Conservation (phyloP, 2,329 filamentous ascomycete species). For the Diaporthe ilicicola region DNA sequence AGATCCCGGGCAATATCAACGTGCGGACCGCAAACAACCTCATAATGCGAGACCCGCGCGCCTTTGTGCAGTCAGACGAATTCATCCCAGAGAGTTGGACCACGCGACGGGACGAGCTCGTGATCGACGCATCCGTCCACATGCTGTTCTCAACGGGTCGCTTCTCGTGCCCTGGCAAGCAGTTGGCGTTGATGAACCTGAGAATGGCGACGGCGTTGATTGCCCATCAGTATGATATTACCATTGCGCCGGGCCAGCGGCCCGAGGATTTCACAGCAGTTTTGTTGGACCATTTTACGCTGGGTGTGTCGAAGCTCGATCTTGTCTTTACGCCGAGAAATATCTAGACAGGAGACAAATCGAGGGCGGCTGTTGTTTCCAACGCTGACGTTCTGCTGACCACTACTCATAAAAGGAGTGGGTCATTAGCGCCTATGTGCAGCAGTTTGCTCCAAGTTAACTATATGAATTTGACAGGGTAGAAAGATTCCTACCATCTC, state of each 20-base stretch:
- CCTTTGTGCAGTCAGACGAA: conserved; percentile 35
- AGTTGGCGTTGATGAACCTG: not conserved
- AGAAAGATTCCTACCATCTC: no score
- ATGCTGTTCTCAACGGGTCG: not conserved
- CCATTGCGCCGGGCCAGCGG: not conserved
- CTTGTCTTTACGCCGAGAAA: not conserved
- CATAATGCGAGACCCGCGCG: conserved; percentile 2
- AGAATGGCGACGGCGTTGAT: not conserved
- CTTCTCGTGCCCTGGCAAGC: not conserved
- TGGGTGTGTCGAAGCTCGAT: conserved; percentile 1
- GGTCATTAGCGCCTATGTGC: no score
- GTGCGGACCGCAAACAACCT: conserved; percentile 6
- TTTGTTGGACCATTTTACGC: not conserved
- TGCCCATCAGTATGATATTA: not conserved
- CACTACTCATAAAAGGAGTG: no score
- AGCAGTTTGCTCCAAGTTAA: no score
- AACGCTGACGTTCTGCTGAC: no score
- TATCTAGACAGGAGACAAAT: no score
- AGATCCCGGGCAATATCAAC: conserved; percentile 19
- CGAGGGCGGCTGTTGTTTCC: no score
- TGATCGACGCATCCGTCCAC: not conserved
- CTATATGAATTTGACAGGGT: no score
- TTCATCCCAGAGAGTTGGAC: conserved; percentile 47
- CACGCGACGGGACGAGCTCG: conserved; percentile 25
- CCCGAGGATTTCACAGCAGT: not conserved